Evolutionary conservation across 2,329 filamentous ascomycete species (phyloP), one percentile per base, ranked within the genome.

Genomic region (Monilinia aucupariae): DNA sequence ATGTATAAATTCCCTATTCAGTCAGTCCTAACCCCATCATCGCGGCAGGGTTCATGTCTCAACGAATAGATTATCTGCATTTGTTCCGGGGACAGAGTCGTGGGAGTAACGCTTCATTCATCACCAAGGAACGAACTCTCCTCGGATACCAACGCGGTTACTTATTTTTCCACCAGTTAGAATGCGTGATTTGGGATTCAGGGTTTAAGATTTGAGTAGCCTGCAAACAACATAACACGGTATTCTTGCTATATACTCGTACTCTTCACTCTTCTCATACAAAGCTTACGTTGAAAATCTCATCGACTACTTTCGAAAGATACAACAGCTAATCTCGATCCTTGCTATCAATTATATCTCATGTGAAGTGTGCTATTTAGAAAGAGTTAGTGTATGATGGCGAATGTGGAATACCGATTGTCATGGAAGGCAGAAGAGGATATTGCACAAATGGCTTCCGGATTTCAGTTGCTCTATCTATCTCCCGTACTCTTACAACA

Each of bases 121-220:
- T 55, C 25, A 7, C 20, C 10, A n/a, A 22, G n/a, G 13, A 32
- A 32, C 20, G 13, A 32, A 32, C 20, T 41, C 34, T 25, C 20
- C 12, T 62, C 41, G 58, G 45, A 62, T 62, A 58, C 43, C 34
- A 5, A 34, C 32, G 45, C 52, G 60, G 60, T 25, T 22, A 25
- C 25, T 37, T 50, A 50, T 50, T 62, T 62, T 62, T 58, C 60
- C 60, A 62, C 60, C 60, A 62, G 30, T 62, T 30, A 62, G 6
- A 48, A 25, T 9, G 39, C 25, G 13, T 15, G 0, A n/a, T 25
- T n/a, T 4, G 27, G 17, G 15, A 17, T 15, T 15, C 15, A 49
- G n/a, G 45, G 10, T 47, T 17, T 4, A 9, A 8, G n/a, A 39
- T 39, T 15, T 15, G 34, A 49, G 39, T 48, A 48, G n/a, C 48